Percentiles rank a stretch among this genome's conserved stretches.
Evolutionary conservation across 1,284 basidiomycete genomes (phyloP).

Genomic region (Apiotrichum gracile): DNA sequence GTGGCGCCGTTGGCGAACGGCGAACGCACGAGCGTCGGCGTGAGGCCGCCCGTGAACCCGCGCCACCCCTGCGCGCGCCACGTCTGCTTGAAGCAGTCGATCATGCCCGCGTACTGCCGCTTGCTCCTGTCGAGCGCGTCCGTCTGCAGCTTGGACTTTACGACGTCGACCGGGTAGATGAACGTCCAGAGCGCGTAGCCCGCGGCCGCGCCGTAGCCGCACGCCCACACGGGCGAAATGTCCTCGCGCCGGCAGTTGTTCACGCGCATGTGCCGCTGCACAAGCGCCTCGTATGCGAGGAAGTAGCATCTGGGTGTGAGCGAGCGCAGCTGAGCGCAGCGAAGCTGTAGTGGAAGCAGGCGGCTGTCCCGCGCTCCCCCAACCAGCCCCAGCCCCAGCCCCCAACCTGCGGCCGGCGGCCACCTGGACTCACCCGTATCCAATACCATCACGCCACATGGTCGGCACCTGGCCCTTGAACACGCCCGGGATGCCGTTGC

Average conservation of each 20-base stretch:
- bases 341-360: too few species aligned
- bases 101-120: constrained; percentile 71
- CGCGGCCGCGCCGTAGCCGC: constrained; percentile 78
- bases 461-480: constrained; percentile 93
- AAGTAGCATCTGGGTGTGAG: constrained; percentile 61
- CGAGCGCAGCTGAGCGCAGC: too few species aligned
- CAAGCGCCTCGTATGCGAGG: constrained; percentile 84
- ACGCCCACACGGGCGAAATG: constrained; percentile 67
- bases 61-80: constrained; percentile 72
- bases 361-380: too few species aligned
- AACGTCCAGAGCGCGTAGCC: constrained; percentile 49
- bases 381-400: too few species aligned
- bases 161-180: constrained; percentile 89
- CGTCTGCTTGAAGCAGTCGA: constrained; percentile 75
- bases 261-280: constrained; percentile 71
- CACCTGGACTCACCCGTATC: constrained; percentile 65
- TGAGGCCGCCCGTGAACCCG: constrained; percentile 84
- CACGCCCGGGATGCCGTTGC: constrained; percentile 70
- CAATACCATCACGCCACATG: constrained; percentile 74
- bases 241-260: constrained; percentile 67
- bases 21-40: constrained; percentile 72
- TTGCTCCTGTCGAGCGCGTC: constrained; percentile 71
- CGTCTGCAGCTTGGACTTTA: constrained; percentile 92
- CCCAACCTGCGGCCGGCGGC: too few species aligned
- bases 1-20: constrained; percentile 77